Conservation (phyloP, 2,329 filamentous ascomycete genomes). For the Tolypocladium ophioglossoides region DNA sequence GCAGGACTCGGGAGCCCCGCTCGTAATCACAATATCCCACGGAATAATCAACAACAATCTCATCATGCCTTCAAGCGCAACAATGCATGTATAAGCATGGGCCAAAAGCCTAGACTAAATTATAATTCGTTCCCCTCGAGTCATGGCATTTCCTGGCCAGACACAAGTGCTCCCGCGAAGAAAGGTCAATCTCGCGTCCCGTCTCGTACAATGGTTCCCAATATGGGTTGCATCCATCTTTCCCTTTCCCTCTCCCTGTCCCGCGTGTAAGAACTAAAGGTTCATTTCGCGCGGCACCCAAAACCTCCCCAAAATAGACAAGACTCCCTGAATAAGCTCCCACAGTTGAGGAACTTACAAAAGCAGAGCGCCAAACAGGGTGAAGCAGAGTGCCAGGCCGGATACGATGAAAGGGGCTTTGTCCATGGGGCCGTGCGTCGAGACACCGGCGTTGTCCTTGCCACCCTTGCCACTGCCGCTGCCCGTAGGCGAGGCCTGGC, state of each 20-base stretch:
- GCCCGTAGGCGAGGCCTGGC: slow-evolving; percentile 18
- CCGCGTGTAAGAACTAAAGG: background rate
- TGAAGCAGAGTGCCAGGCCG: slow-evolving; percentile 23
- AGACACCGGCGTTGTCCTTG: slow-evolving; percentile 19
- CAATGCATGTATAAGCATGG: slow-evolving; percentile 10
- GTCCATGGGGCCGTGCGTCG: slow-evolving; percentile 15
- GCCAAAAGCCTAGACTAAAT: slow-evolving; percentile 14
- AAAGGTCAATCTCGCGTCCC: background rate
- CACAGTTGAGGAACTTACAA: slow-evolving; percentile 18
- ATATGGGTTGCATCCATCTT: background rate
- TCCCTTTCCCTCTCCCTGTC: background rate
- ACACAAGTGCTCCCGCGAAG: background rate
- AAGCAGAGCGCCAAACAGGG: slow-evolving; percentile 27
- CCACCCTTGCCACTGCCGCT: slow-evolving; percentile 4
- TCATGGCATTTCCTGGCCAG: slow-evolving; percentile 2
- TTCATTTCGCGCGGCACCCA: background rate
- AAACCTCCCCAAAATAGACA: background rate
- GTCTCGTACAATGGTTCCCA: background rate
- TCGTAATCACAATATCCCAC: background rate
- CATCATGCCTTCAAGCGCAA: background rate
- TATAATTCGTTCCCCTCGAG: slow-evolving; percentile 14
- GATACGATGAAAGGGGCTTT: slow-evolving; percentile 23
- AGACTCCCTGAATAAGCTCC: background rate
- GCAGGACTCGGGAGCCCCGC: background rate
- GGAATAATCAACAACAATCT: too few species aligned